Evolutionary conservation across 2,329 filamentous ascomycete genomes (phyloP).

Genomic region (Fusarium sp.): DNA sequence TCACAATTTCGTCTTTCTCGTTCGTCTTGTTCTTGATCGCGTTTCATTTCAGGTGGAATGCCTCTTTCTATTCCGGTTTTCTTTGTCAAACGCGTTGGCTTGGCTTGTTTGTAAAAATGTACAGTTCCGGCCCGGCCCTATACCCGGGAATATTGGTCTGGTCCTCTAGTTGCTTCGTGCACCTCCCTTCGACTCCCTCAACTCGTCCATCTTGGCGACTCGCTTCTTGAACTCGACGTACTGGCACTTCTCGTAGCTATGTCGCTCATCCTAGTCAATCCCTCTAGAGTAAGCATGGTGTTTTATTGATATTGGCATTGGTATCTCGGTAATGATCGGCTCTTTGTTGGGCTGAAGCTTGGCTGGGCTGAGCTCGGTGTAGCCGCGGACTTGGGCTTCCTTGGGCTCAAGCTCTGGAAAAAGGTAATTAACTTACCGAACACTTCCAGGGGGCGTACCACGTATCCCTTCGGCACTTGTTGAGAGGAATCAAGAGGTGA

Average conservation of each 20-base stretch:
- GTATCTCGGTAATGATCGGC: slow-evolving; percentile 23
- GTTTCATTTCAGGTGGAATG: slow-evolving; percentile 35
- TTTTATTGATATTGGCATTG: slow-evolving; percentile 11
- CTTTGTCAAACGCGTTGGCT: slow-evolving; percentile 35
- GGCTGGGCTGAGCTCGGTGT: slow-evolving; percentile 7
- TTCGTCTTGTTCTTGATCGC: slow-evolving; percentile 5
- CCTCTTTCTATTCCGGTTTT: slow-evolving; percentile 42
- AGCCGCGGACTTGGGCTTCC: neutral
- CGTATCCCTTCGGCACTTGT: slow-evolving; percentile 90
- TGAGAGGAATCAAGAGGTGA: slow-evolving; percentile 92
- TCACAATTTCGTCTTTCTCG: slow-evolving; percentile 10
- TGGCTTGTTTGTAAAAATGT: slow-evolving; percentile 46
- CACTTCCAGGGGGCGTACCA: slow-evolving; percentile 99
- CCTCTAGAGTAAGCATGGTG: slow-evolving; percentile 36
- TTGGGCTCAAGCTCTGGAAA: slow-evolving; percentile 6
- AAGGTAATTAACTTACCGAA: slow-evolving; percentile 70
- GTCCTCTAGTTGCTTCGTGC: slow-evolving; percentile 80
- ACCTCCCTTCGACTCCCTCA: slow-evolving; percentile 85
- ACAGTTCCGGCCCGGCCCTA: slow-evolving; percentile 42
- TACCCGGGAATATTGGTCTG: slow-evolving; percentile 11
- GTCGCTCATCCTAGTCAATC: slow-evolving; percentile 81
- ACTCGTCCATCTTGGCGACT: slow-evolving; percentile 97
- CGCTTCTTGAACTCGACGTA: slow-evolving; percentile 99
- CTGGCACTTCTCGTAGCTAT: slow-evolving; percentile 99
- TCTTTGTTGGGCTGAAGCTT: slow-evolving; percentile 3